A percentile compares a stretch with the other conserved stretches of the same genome.
phyloP scores from a whole-genome alignment of 139 green algal genomes.

The Edaphochlamys debaryana region DNA sequence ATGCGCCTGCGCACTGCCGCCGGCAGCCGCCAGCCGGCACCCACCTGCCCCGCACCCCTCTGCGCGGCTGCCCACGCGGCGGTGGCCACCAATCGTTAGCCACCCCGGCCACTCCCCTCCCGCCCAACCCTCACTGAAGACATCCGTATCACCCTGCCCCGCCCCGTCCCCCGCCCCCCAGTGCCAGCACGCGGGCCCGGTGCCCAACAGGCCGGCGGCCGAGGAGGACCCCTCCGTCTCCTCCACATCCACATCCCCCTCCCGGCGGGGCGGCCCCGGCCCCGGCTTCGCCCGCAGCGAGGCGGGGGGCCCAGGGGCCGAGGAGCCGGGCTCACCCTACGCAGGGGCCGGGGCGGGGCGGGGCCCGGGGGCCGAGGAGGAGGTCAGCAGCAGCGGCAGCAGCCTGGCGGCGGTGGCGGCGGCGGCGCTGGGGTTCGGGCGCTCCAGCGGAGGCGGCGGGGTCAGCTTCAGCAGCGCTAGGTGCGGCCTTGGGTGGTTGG shows the following conservation, averaged over 20 bases:
- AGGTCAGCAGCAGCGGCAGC: neutral
- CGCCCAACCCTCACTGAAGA: too few relatives aligned
- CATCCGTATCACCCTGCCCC: too few relatives aligned
- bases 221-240: neutral
- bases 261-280: too few relatives aligned
- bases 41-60: too few relatives aligned
- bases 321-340: too few relatives aligned
- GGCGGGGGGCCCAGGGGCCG: too few relatives aligned
- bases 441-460: neutral
- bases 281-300: neutral
- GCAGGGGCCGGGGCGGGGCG: neutral
- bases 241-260: too few relatives aligned
- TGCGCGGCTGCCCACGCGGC: too few relatives aligned
- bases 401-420: constrained; percentile 13
- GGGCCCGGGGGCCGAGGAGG: neutral
- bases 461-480: neutral
- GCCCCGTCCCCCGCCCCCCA: neutral
- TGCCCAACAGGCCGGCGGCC: neutral
- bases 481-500: neutral
- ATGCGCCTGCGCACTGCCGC: too few relatives aligned
- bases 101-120: too few relatives aligned
- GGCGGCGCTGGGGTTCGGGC: constrained; percentile 9
- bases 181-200: constrained; percentile 4
- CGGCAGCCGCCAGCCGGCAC: too few relatives aligned
- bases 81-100: too few relatives aligned